Evolutionary conservation across 1,284 basidiomycete species (phyloP), one percentile per base, ranked within the genome.

Genomic region (Stygiomarasmius scandens): DNA sequence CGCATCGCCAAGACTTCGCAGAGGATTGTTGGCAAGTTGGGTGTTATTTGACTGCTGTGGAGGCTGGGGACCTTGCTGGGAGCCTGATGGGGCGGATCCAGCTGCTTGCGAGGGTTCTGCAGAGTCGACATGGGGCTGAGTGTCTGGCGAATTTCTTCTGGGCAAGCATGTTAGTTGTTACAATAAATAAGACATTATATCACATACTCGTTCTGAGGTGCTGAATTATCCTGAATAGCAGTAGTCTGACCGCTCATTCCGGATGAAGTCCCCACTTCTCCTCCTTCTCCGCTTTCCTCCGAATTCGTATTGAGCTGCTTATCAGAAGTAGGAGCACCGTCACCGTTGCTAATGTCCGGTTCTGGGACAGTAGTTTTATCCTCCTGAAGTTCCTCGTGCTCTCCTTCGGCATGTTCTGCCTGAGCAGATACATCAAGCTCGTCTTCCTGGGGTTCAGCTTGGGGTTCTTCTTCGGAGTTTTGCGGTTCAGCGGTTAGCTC

Each of bases 1-100:
- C 1, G 92, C 85, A 69, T 98, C 96, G 36, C 95, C 95, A 2
- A 96, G 84, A 60, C 85, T 90, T 55, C 95, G 91, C 25, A 90
- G 75, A 3, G 92, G 86, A 64, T 94, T 90, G 44, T 70, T 71
- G 29, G 72, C 58, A 16, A 74, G 65, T n/a, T 74, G 73, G 14
- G 65, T 66, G 16, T 78, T 67, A 4, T 6, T 16, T 41, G 38
- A 41, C 22, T 68, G 74, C 34, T 78, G 78, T 20, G 78, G 71
- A 6, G 78, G 65, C 3, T 74, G 72, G 24, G 72, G 73, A 10
- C 84, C 83, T 58, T 79, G 75, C 51, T 81, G 78, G 9, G 70
- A 64, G 29, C 80, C 81, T 45, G 75, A 69, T 9, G 74, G 63
- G 14, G 72, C 73, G 22, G 75, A 67, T 5, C 77, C 77, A 22